Conservation (phyloP, 129 eudicot species). For the Chrysanthemum seticuspe region DNA sequence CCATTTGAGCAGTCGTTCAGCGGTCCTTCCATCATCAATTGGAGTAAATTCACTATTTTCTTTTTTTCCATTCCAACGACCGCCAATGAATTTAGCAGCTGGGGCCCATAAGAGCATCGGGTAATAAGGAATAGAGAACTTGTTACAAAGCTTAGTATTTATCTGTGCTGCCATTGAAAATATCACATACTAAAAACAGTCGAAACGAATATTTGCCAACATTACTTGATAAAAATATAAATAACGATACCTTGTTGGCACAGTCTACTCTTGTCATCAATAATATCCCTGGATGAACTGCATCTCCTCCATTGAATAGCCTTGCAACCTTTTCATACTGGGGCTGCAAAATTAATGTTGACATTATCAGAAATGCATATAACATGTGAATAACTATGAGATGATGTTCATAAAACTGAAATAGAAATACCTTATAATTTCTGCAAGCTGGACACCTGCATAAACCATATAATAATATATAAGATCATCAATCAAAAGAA, state of each 20-base stretch:
- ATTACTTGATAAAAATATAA: not conserved
- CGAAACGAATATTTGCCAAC: not conserved
- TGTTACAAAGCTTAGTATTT: slow-evolving; percentile 64
- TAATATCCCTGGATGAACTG: slow-evolving; percentile 76
- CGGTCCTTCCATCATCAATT: slow-evolving; percentile 56
- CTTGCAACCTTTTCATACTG: slow-evolving; percentile 88
- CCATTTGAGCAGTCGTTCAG: slow-evolving; percentile 65
- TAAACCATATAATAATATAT: slow-evolving; percentile 18
- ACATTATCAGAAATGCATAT: slow-evolving; percentile 8
- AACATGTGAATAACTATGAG: slow-evolving; percentile 5
- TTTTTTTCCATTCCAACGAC: slow-evolving; percentile 46
- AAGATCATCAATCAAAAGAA: no score
- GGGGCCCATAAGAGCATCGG: slow-evolving; percentile 91
- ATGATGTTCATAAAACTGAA: not conserved
- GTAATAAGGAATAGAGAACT: slow-evolving; percentile 57
- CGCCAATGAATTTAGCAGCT: slow-evolving; percentile 56
- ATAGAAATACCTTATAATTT: slow-evolving; percentile 67
- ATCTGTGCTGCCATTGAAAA: slow-evolving; percentile 72
- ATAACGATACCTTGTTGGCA: slow-evolving; percentile 63
- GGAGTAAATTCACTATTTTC: slow-evolving; percentile 48
- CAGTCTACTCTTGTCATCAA: slow-evolving; percentile 80
- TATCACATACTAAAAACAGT: not conserved
- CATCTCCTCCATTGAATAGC: slow-evolving; percentile 76
- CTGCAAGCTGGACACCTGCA: slow-evolving; percentile 96
- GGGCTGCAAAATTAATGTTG: slow-evolving; percentile 48